These are phyloP conservation scores for Aquilaria malaccensis DNA, from an alignment of 345 rosid species.

Conservation along the genomic window DNA sequence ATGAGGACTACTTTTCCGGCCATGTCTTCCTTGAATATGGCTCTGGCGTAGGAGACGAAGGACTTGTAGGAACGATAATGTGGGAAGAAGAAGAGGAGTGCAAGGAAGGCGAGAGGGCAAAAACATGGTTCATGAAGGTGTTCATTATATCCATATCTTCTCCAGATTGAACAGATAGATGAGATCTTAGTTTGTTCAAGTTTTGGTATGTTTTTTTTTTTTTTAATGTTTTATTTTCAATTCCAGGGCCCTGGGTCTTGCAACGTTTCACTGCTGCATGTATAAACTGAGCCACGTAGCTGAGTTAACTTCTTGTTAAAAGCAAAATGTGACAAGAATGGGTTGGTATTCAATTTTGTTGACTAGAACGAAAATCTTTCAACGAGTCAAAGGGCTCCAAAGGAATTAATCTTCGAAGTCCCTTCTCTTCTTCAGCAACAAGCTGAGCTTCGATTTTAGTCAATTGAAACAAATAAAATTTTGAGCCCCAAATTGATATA, in stretches of 20 bases:
- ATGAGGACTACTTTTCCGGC: constrained; percentile 60
- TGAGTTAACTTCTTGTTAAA: neutral
- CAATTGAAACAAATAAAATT: too few relatives aligned
- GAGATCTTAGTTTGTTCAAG: neutral
- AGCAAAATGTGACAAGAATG: too few relatives aligned
- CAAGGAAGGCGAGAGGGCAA: constrained; percentile 18
- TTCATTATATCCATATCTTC: constrained; percentile 26
- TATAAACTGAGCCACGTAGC: constrained; percentile 17
- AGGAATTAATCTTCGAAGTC: too few relatives aligned
- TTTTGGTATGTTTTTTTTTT: neutral
- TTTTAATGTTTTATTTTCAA: neutral
- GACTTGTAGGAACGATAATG: constrained; percentile 31
- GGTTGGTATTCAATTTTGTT: too few relatives aligned
- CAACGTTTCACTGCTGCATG: constrained; percentile 24
- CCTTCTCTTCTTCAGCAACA: too few relatives aligned
- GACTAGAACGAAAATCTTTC: too few relatives aligned
- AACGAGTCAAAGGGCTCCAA: too few relatives aligned
- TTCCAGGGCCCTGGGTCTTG: neutral
- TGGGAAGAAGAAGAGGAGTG: constrained; percentile 35
- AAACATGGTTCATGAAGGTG: constrained; percentile 21
- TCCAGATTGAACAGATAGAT: neutral
- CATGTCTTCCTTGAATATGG: constrained; percentile 33
- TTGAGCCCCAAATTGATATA: too few relatives aligned
- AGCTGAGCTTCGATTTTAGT: too few relatives aligned
- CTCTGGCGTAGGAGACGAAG: constrained; percentile 14